Evolutionary conservation across 176 grass and related monocot species (phyloP).

Genomic region (Musa troglodytarum): DNA sequence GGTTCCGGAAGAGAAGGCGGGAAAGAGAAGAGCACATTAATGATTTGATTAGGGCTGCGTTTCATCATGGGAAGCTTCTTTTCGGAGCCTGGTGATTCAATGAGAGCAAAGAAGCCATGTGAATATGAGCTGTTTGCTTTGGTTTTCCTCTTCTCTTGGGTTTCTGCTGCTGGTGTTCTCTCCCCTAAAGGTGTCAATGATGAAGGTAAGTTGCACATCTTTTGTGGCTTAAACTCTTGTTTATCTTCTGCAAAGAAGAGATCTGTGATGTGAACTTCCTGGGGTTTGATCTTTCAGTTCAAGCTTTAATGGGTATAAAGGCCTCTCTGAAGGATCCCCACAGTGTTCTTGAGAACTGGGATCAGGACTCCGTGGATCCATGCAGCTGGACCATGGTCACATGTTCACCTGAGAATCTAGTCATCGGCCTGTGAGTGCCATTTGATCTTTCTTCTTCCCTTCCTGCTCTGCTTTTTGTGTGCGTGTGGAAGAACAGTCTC

Average conservation of each 20-base stretch:
- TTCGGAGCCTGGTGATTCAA: conserved; percentile 22
- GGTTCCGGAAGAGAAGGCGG: background rate
- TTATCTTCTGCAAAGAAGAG: background rate
- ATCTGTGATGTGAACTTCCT: background rate
- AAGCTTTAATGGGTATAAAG: conserved; percentile 77
- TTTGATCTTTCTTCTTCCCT: background rate
- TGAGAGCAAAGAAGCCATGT: conserved; percentile 9
- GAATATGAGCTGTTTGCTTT: conserved; percentile 20
- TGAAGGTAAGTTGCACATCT: conserved; percentile 53
- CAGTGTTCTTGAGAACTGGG: conserved; percentile 74
- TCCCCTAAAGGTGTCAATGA: conserved; percentile 84
- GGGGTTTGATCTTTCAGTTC: conserved; percentile 35
- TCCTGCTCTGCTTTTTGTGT: background rate
- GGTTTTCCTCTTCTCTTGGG: conserved; percentile 27
- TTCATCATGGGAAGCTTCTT: conserved; percentile 13
- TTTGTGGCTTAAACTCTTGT: conserved; percentile 4
- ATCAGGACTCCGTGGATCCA: conserved; percentile 76
- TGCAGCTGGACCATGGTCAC: conserved; percentile 74
- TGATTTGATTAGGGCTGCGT: conserved; percentile 21
- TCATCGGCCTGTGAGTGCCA: conserved; percentile 50
- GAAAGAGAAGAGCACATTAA: conserved; percentile 25
- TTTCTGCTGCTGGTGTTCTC: conserved; percentile 41
- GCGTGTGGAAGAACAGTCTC: background rate
- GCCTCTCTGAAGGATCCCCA: conserved; percentile 67
- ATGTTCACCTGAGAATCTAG: conserved; percentile 50